Evolutionary conservation across 1,284 basidiomycete species (phyloP), one percentile per base, ranked within the genome.

Genomic region (Hemileia vastatrix): DNA sequence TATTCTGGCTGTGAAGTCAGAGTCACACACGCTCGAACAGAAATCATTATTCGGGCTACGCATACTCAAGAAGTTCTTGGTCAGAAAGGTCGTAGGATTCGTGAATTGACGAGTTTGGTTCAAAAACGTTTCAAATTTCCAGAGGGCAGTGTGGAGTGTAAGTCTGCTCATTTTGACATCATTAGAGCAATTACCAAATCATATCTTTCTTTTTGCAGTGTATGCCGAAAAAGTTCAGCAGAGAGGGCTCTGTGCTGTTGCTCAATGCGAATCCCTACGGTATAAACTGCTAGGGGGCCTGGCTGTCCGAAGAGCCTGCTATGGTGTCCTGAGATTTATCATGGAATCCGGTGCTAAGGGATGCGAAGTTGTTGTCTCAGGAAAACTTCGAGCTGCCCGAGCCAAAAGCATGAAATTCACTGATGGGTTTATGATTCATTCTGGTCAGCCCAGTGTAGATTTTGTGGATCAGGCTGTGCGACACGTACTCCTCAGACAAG

Each of bases 351-450:
- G 90, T 72, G 95, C 95, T 72, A 98, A 98, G 83, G 95, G 95
- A 80, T 97, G 93, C 77, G 95, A 99, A 80, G 95, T 99, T 70
- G 90, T 98, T 76, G 92, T 99, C 69, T 98, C 94, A 70, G 95
- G 95, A 77, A 99, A 99, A 81, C 90, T 99, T 75, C 92, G 95
- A 79, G 95, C 94, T 73, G 95, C 95, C 72, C 92, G 93, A 84
- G 95, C 95, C 77, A 99, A 99, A 82, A 90, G 90, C 54, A 98
- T 98, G 95, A 99, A 99, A 81, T 98, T 99, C 83, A 96, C 93
- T 77, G 95, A 98, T 76, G 95, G 95, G 58, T 97, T 96, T 86
- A 97, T 98, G 91, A 94, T 98, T 79, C 95, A 98, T 86, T 97
- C 95, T 70, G 95, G 95, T 84, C 94, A 99, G 81, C 95, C 95